Conservation (phyloP, 768 basidiomycete genomes). For the Suillus variegatus region DNA sequence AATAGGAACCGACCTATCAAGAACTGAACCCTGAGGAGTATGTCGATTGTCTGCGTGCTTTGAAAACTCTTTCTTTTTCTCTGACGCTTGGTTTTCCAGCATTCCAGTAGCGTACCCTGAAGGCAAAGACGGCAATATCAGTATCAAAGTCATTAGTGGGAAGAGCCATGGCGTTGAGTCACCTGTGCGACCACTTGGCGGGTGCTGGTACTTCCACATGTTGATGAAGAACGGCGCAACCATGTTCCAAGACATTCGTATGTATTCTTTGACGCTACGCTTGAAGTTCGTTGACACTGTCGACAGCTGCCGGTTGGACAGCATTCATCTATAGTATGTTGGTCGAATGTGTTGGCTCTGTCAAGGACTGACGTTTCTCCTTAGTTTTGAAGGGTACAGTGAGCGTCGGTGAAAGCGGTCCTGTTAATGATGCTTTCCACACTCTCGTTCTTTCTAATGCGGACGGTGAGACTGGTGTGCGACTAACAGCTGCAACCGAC, state of each 20-base stretch:
- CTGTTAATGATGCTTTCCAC: conserved; percentile 60
- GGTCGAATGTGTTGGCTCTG: neutral
- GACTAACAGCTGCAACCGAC: conserved; percentile 56
- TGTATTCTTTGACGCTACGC: conserved; percentile 26
- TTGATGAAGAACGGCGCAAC: conserved; percentile 57
- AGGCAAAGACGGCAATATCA: conserved; percentile 64
- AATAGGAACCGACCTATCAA: conserved; percentile 78
- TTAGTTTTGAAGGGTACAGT: conserved; percentile 54
- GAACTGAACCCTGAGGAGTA: conserved; percentile 70
- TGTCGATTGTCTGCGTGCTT: conserved; percentile 16
- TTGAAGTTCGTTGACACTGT: neutral
- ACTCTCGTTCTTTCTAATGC: conserved; percentile 80
- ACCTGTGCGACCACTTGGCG: conserved; percentile 87
- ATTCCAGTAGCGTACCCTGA: conserved; percentile 75
- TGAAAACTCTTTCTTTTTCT: neutral
- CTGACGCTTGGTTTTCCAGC: conserved; percentile 34
- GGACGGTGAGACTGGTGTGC: conserved; percentile 64
- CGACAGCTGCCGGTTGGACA: conserved; percentile 82
- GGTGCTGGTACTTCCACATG: conserved; percentile 91
- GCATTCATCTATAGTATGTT: conserved; percentile 79
- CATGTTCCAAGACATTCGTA: conserved; percentile 84
- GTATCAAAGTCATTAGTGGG: conserved; percentile 87
- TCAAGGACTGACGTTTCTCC: conserved; percentile 7
- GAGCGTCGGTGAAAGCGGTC: conserved; percentile 52
- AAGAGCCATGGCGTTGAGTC: conserved; percentile 84